Percentiles rank a stretch among this genome's conserved stretches.
These are phyloP conservation scores for Pyricularia grisea DNA, from an alignment of 2,329 filamentous ascomycete genomes.

Conservation along the genomic window DNA sequence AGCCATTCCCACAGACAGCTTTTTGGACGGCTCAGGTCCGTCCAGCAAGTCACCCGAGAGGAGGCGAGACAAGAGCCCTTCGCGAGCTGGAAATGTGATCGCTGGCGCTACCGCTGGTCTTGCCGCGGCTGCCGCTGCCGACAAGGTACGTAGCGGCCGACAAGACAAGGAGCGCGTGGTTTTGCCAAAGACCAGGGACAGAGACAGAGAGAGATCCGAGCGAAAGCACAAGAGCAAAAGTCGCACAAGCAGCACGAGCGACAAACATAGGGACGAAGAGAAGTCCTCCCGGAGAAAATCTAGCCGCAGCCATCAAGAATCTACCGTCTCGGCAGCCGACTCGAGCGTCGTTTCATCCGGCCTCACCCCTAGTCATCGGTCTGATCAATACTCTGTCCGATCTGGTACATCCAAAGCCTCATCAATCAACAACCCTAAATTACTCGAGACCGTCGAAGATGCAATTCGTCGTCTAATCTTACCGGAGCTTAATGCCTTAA, in stretches of 20 bases:
- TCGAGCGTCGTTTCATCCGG: slow-evolving; percentile 46
- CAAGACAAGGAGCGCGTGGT: slow-evolving; percentile 29
- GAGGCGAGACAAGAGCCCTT: slow-evolving; percentile 32
- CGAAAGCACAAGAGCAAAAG: slow-evolving; percentile 39
- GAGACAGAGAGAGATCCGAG: slow-evolving; percentile 38
- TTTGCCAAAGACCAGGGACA: slow-evolving; percentile 20
- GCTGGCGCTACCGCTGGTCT: slow-evolving; percentile 27
- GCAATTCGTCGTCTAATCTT: slow-evolving; percentile 83
- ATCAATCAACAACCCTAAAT: slow-evolving; percentile 84
- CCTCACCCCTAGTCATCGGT: slow-evolving; percentile 43
- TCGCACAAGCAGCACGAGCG: slow-evolving; percentile 37
- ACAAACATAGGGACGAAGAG: slow-evolving; percentile 32
- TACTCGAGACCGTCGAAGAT: slow-evolving; percentile 87
- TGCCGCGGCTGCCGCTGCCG: slow-evolving; percentile 27
- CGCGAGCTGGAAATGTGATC: slow-evolving; percentile 26
- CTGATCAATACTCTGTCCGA: slow-evolving; percentile 43
- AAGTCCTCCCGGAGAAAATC: slow-evolving; percentile 36
- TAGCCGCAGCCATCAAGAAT: slow-evolving; percentile 42
- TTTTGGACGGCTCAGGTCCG: slow-evolving; percentile 47
- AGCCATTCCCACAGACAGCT: slow-evolving; percentile 55
- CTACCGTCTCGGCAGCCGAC: slow-evolving; percentile 40
- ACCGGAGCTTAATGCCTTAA: slow-evolving; percentile 84
- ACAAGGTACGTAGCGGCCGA: slow-evolving; percentile 36
- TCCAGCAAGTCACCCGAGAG: slow-evolving; percentile 22
- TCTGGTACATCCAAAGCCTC: slow-evolving; percentile 44